Conservation (phyloP, 768 basidiomycete genomes). For the Auricularia cornea region DNA sequence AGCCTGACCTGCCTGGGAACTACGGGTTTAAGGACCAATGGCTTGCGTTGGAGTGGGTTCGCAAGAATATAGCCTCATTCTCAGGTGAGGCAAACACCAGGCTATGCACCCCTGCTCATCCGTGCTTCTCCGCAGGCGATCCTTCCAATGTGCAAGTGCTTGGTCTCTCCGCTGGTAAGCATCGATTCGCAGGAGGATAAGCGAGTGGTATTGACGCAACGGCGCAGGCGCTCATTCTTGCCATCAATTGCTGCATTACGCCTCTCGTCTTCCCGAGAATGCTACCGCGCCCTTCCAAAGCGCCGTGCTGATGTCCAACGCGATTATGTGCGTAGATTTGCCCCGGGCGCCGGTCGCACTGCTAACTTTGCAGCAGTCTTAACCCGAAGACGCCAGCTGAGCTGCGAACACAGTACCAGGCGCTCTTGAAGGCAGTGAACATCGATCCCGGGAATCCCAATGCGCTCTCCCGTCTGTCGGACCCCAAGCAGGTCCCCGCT, state of each 20-base stretch:
- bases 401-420: constrained; percentile 52
- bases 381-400: constrained; percentile 54
- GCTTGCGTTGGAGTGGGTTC: constrained; percentile 67
- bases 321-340: constrained; percentile 44
- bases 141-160: constrained; percentile 50
- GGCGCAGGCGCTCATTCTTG: constrained; percentile 59
- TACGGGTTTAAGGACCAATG: constrained; percentile 84
- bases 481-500: constrained; percentile 41
- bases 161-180: constrained; percentile 66
- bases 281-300: constrained; percentile 55
- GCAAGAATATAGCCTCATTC: constrained; percentile 55
- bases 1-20: constrained; percentile 57
- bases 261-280: constrained; percentile 50
- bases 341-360: no score
- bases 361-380: constrained; percentile 23
- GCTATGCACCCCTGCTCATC: neutral
- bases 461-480: constrained; percentile 42
- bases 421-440: constrained; percentile 47
- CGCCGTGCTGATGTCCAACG: constrained; percentile 65
- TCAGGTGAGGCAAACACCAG: constrained; percentile 43
- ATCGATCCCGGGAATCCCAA: constrained; percentile 47
- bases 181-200: neutral
- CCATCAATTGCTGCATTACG: constrained; percentile 65
- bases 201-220: neutral
- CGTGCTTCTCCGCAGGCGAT: constrained; percentile 36